Evolutionary conservation across 495 filamentous ascomycete genomes (phyloP).

Genomic region (Lophium mytilinum): DNA sequence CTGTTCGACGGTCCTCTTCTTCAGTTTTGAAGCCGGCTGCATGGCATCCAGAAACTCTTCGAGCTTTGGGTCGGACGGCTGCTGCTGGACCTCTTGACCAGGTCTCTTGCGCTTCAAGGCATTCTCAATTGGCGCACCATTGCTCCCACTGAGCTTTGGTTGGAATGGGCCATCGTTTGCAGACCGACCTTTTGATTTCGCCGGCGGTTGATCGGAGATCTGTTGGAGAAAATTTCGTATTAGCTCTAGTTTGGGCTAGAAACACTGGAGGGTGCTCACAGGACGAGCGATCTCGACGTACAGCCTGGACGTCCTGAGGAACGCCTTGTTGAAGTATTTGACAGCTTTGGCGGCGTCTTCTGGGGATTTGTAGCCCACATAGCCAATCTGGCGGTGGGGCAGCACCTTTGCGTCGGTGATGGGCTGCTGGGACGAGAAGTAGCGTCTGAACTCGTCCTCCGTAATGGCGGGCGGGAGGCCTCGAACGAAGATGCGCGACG

Average conservation of each 20-base stretch:
- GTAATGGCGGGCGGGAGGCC: constrained; percentile 67
- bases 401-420: constrained; percentile 90
- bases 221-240: too few relatives aligned
- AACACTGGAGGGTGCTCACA: constrained; percentile 38
- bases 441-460: constrained; percentile 72
- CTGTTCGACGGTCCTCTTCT: constrained; percentile 58
- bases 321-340: constrained; percentile 89
- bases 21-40: constrained; percentile 58
- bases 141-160: constrained; percentile 18
- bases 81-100: constrained; percentile 36
- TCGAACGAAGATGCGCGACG: constrained; percentile 87
- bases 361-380: constrained; percentile 83
- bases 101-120: constrained; percentile 50
- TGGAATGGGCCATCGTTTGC: too few relatives aligned
- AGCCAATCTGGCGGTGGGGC: constrained; percentile 82
- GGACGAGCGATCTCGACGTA: constrained; percentile 82
- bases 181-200: constrained; percentile 2
- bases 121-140: constrained; percentile 5
- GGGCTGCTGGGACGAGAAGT: constrained; percentile 67
- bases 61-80: constrained; percentile 56
- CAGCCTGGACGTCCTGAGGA: constrained; percentile 95
- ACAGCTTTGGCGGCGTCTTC: constrained; percentile 74
- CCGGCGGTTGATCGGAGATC: neutral
- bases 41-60: constrained; percentile 82
- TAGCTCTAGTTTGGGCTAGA: neutral